Base-by-base conservation (phyloP, 2,329 filamentous ascomycete species). In the Pseudogymnoascus sp. region DNA sequence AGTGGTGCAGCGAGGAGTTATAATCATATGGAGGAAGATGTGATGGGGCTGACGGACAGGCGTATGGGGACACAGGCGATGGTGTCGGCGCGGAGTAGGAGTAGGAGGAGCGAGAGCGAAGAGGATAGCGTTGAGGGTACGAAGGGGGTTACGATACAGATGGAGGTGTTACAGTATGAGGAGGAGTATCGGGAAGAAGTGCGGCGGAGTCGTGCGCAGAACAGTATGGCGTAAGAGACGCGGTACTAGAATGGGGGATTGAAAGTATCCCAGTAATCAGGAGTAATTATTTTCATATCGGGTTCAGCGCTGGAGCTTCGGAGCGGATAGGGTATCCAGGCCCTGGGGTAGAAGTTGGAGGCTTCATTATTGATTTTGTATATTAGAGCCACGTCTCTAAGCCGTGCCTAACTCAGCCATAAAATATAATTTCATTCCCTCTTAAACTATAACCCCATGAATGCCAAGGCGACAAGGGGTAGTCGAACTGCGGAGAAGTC, bases 91-190 rank as follows among this genome's bases (percentile, higher is more conserved):
- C n/a, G 44, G 44, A 55, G 27, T 51, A 48, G 25, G 42, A 48
- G 25, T 48, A 51, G 44, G 27, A 31, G 44, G 44, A 55, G 44
- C 12, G 44, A 59, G 31, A 59, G 58, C 33, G 44, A 55, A 5
- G 27, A 25, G 33, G 44, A 55, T 55, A 55, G 44, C n/a, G n/a
- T 55, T 27, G 44, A 55, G 29, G 44, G 44, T 7, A 33, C 27
- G n/a, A 41, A 41, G 4, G 58, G 58, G 25, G 58, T 59, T 41
- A 59, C 33, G 9, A 29, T 59, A 59, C 58, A 27, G 58, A 59
- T 59, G 58, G 58, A 59, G 36, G 58, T 59, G 36, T 6, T 59
- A 12, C 58, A 27, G 36, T 59, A 33, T 33, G 44, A 55, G 44
- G 44, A 33, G 44, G 44, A 55, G 12, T 55, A 55, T 12, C n/a